phyloP scores from a whole-genome alignment of 2,329 filamentous ascomycete species.

The Ambrosiella xylebori region DNA sequence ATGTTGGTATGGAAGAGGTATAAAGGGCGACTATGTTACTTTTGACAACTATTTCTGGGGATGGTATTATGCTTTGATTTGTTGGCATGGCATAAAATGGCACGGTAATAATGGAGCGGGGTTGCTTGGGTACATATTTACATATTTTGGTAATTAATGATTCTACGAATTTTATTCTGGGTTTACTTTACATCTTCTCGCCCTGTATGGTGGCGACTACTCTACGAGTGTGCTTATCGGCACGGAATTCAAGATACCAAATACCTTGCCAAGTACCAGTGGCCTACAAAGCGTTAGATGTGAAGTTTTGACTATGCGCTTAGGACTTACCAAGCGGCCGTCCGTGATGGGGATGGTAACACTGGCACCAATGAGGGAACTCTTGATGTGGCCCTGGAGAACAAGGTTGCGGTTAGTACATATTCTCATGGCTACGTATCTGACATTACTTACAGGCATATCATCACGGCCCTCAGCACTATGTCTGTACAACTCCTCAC shows the following conservation, averaged over 20 bases:
- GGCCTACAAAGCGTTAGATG: slow-evolving; percentile 22
- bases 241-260: slow-evolving; percentile 85
- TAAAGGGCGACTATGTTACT: not conserved
- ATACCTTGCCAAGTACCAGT: slow-evolving; percentile 71
- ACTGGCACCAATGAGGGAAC: slow-evolving; percentile 70
- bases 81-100: too few relatives aligned
- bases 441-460: slow-evolving; percentile 51
- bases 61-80: not conserved
- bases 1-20: slow-evolving; percentile 23
- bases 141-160: too few relatives aligned
- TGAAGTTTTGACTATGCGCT: not conserved
- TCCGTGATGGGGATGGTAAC: slow-evolving; percentile 83
- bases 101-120: too few relatives aligned
- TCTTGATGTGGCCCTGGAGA: slow-evolving; percentile 77
- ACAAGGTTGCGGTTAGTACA: not conserved
- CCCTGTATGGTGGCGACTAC: slow-evolving; percentile 91
- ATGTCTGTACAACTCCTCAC: slow-evolving; percentile 65
- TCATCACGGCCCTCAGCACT: slow-evolving; percentile 78
- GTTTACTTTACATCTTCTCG: slow-evolving; percentile 36
- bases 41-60: not conserved
- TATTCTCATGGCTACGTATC: not conserved
- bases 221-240: slow-evolving; percentile 55
- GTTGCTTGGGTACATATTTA: too few relatives aligned
- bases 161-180: not conserved
- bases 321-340: slow-evolving; percentile 47